Evolutionary conservation across 1,139 yeast genomes (phyloP).

Genomic region (Diutina sp.): DNA sequence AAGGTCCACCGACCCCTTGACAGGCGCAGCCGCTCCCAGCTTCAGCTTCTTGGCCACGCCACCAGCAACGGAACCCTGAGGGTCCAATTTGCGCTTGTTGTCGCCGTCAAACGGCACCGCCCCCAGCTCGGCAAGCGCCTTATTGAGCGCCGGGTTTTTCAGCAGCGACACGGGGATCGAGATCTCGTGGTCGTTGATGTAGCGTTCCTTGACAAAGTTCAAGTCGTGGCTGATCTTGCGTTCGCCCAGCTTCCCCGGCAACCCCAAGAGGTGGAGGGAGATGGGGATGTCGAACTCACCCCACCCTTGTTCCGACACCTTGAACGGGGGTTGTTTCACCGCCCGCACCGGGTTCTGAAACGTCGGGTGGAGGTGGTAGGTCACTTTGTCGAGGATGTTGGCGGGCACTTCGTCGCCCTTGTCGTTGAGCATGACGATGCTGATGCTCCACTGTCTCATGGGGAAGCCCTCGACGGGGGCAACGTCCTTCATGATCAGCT

Average conservation of each 20-base stretch:
- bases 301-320: slow-evolving; percentile 93
- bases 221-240: slow-evolving; percentile 79
- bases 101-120: slow-evolving; percentile 44
- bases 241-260: slow-evolving; percentile 75
- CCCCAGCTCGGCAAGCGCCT: slow-evolving; percentile 70
- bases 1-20: slow-evolving; percentile 68
- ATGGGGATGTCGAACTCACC: slow-evolving; percentile 92
- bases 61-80: slow-evolving; percentile 8
- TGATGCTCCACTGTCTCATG: slow-evolving; percentile 89
- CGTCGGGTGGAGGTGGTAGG: slow-evolving; percentile 90
- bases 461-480: slow-evolving; percentile 80
- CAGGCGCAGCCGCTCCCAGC: slow-evolving; percentile 29
- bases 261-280: slow-evolving; percentile 52
- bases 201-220: slow-evolving; percentile 68
- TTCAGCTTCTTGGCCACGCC: slow-evolving; percentile 43
- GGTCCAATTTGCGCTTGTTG: slow-evolving; percentile 12
- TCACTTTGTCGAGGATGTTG: slow-evolving; percentile 78
- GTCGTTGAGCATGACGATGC: slow-evolving; percentile 61
- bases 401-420: slow-evolving; percentile 83
- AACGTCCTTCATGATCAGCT: slow-evolving; percentile 68
- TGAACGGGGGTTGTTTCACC: slow-evolving; percentile 77
- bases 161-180: slow-evolving; percentile 42
- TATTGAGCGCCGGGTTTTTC: slow-evolving; percentile 55
- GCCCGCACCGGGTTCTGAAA: slow-evolving; percentile 80
- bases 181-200: slow-evolving; percentile 66